Percentiles rank a stretch among this genome's conserved stretches.
phyloP scores from a whole-genome alignment of 1,284 basidiomycete species.

The Ceraceosorus bombacis region DNA sequence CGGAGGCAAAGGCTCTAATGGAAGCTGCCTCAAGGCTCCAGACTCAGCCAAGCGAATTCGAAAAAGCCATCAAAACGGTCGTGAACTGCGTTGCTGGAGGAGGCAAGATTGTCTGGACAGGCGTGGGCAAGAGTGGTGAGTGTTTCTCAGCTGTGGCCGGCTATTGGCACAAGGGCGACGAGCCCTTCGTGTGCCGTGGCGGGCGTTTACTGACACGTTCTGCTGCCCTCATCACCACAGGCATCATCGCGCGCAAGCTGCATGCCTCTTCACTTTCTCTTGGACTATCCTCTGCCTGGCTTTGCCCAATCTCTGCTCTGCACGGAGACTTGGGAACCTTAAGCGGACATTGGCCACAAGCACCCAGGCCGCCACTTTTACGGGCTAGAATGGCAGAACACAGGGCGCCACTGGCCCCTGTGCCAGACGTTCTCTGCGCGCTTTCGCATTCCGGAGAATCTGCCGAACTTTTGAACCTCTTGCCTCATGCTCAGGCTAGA shows the following conservation, averaged over 20 bases:
- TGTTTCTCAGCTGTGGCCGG: constrained; percentile 4
- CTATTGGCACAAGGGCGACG: no score
- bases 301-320: constrained; percentile 49
- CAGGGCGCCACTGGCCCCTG: constrained; percentile 20
- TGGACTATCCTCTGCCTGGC: constrained; percentile 48
- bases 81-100: constrained; percentile 11
- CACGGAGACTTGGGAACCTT: constrained; percentile 49
- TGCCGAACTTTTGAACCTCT: constrained; percentile 46
- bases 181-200: background rate
- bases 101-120: constrained; percentile 49
- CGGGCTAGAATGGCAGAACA: background rate
- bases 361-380: background rate
- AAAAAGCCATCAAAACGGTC: background rate
- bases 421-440: constrained; percentile 46
- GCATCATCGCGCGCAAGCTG: constrained; percentile 42
- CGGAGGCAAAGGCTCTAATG: background rate
- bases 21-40: background rate
- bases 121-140: constrained; percentile 50
- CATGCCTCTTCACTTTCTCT: constrained; percentile 36
- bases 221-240: constrained; percentile 1
- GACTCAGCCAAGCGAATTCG: background rate
- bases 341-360: background rate
- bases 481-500: constrained; percentile 44
- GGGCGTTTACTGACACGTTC: background rate
- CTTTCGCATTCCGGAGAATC: constrained; percentile 50